Percentiles rank a stretch among this genome's conserved stretches.
Evolutionary conservation across 1,284 basidiomycete genomes (phyloP).

Genomic region (Heterobasidion occidentale): DNA sequence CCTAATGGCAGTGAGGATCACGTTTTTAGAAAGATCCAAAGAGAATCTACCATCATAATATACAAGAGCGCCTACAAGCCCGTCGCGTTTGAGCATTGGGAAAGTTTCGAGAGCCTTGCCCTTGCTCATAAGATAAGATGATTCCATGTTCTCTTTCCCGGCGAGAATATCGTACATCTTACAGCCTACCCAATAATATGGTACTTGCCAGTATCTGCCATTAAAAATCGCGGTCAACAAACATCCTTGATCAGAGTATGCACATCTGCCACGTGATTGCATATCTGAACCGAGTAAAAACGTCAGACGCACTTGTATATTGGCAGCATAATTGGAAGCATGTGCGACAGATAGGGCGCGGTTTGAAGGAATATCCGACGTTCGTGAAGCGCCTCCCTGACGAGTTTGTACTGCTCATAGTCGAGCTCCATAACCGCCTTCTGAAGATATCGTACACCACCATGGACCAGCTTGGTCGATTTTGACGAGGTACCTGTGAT

Average conservation of each 20-base stretch:
- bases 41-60: constrained; percentile 85
- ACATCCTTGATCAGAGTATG: background rate
- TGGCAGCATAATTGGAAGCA: constrained; percentile 93
- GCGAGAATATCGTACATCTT: constrained; percentile 97
- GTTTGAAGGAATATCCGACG: constrained; percentile 92
- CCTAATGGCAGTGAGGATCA: constrained; percentile 33
- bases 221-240: background rate
- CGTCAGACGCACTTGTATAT: constrained; percentile 65
- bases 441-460: constrained; percentile 94
- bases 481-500: constrained; percentile 86
- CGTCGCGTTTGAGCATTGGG: constrained; percentile 93
- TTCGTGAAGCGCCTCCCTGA: constrained; percentile 90
- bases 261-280: background rate
- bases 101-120: constrained; percentile 92
- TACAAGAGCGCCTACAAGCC: constrained; percentile 87
- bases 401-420: constrained; percentile 96
- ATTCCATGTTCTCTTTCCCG: constrained; percentile 95
- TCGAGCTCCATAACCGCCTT: constrained; percentile 96
- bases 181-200: constrained; percentile 94
- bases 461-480: constrained; percentile 96
- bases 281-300: background rate
- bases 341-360: constrained; percentile 87
- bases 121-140: constrained; percentile 90
- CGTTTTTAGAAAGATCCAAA: background rate
- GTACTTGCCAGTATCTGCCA: constrained; percentile 91